A percentile compares a stretch with the other conserved stretches of the same genome.
Conservation (phyloP, 2,329 filamentous ascomycete genomes). For the Sporothrix euskadiensis region DNA sequence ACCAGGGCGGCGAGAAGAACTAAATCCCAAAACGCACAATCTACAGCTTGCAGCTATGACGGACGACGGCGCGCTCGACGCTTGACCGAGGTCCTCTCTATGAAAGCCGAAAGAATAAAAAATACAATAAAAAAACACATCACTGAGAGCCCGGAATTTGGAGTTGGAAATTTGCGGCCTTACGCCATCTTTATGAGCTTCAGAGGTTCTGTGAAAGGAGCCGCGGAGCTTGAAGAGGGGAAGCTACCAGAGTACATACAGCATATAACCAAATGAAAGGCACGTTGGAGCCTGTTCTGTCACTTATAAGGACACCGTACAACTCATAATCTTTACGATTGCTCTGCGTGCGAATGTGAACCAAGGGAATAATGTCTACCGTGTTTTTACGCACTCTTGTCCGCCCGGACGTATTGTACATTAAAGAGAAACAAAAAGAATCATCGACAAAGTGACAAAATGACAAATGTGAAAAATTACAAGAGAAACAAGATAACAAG, state of each 20-base stretch:
- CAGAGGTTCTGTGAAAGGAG: neutral
- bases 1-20: conserved; percentile 68
- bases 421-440: neutral
- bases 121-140: neutral
- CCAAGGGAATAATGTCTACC: neutral
- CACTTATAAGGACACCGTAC: neutral
- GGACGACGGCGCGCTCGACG: neutral
- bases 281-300: neutral
- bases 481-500: conserved; percentile 11
- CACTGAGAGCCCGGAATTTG: neutral
- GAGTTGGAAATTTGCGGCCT: conserved; percentile 9
- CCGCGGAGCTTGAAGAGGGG: neutral
- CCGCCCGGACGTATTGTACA: conserved; percentile 3
- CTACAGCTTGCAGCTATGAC: neutral
- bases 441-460: neutral
- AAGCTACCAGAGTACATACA: conserved; percentile 17
- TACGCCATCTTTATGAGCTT: neutral
- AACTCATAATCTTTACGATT: neutral
- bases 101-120: neutral
- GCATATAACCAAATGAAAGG: neutral
- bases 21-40: conserved; percentile 39
- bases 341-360: neutral
- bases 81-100: neutral
- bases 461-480: neutral
- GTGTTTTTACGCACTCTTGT: conserved; percentile 1